Conservation (phyloP, 1,139 yeast genomes). For the Yamadazyma aaseri region DNA sequence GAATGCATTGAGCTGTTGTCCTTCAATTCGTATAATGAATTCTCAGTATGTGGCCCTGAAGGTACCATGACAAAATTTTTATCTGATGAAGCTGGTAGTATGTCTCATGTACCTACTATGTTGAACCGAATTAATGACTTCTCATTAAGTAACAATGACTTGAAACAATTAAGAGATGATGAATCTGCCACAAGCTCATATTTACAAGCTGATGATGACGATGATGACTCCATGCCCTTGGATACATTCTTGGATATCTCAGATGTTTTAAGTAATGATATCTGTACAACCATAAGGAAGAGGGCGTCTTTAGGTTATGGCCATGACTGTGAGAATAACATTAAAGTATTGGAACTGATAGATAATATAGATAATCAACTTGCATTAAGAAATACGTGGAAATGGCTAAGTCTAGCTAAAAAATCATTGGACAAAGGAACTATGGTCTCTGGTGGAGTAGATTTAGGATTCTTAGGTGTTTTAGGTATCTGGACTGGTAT, state of each 20-base stretch:
- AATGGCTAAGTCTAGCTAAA: constrained; percentile 77
- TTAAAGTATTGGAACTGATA: constrained; percentile 54
- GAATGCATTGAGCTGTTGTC: constrained; percentile 65
- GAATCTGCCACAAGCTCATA: constrained; percentile 16
- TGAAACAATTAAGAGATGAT: constrained; percentile 25
- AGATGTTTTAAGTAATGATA: constrained; percentile 56
- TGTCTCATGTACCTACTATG: constrained; percentile 8
- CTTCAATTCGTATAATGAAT: constrained; percentile 72
- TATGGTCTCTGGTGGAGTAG: constrained; percentile 67
- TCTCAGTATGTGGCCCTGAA: constrained; percentile 64
- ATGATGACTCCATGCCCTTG: constrained; percentile 30
- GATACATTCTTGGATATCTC: constrained; percentile 32
- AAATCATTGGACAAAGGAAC: constrained; percentile 66
- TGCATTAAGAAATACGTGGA: constrained; percentile 78
- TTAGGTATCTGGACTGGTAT: constrained; percentile 87
- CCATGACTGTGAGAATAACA: constrained; percentile 63
- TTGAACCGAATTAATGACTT: constrained; percentile 18
- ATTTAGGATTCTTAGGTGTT: constrained; percentile 86
- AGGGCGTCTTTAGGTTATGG: constrained; percentile 78
- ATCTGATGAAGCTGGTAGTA: constrained; percentile 16
- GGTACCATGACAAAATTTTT: constrained; percentile 48
- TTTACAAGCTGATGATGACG: constrained; percentile 23
- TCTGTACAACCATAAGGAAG: constrained; percentile 62
- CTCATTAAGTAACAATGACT: constrained; percentile 19
- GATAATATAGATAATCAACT: constrained; percentile 56